Percentiles rank a stretch among this genome's conserved stretches.
Conservation (phyloP, 495 filamentous ascomycete genomes). For the Pseudevernia furfuracea region DNA sequence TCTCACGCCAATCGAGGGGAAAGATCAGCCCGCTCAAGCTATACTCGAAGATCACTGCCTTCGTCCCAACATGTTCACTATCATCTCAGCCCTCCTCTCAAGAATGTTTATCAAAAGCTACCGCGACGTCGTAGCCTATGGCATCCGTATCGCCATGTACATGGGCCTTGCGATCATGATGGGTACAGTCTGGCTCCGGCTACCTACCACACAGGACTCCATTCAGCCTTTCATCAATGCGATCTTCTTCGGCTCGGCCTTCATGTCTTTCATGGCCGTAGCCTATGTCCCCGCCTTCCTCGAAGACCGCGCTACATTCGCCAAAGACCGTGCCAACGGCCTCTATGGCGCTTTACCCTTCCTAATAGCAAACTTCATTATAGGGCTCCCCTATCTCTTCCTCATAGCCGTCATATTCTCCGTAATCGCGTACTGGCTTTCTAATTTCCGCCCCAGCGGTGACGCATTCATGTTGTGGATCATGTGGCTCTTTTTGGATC, state of each 20-base stretch:
- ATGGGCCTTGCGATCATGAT: slow-evolving; percentile 76
- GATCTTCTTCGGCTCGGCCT: slow-evolving; percentile 75
- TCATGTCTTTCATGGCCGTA: slow-evolving; percentile 89
- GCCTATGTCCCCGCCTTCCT: slow-evolving; percentile 78
- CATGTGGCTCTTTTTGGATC: slow-evolving; percentile 80
- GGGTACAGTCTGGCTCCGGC: slow-evolving; percentile 75
- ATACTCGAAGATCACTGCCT: neutral
- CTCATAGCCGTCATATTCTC: slow-evolving; percentile 67
- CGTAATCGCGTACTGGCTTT: slow-evolving; percentile 68
- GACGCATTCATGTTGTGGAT: slow-evolving; percentile 69
- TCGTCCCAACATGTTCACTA: slow-evolving; percentile 1
- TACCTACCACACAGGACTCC: slow-evolving; percentile 52
- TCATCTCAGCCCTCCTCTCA: slow-evolving; percentile 53
- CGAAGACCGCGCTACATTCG: slow-evolving; percentile 64
- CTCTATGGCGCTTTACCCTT: slow-evolving; percentile 68
- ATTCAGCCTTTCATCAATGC: slow-evolving; percentile 76
- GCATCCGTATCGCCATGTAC: slow-evolving; percentile 77
- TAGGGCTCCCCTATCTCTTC: slow-evolving; percentile 73
- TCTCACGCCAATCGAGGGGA: neutral
- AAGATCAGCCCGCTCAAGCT: neutral
- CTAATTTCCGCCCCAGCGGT: slow-evolving; percentile 61
- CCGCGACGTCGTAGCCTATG: slow-evolving; percentile 73
- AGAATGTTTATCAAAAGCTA: slow-evolving; percentile 72
- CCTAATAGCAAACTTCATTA: slow-evolving; percentile 69
- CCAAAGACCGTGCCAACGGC: slow-evolving; percentile 75